These are phyloP conservation scores for Scleroderma citrinum DNA, from an alignment of 768 basidiomycete species.

Conservation along the genomic window DNA sequence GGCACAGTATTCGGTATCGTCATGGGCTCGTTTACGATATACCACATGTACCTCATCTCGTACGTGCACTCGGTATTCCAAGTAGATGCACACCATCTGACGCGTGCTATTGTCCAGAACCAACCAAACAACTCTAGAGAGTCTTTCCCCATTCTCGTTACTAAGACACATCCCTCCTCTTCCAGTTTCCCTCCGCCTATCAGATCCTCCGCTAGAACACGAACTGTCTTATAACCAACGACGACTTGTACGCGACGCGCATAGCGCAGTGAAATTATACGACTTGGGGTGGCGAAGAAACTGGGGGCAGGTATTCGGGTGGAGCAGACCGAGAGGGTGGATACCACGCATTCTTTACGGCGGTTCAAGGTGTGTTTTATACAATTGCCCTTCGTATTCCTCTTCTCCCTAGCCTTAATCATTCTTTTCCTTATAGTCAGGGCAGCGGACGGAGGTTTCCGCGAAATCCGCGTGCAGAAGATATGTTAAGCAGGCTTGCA, in stretches of 20 bases:
- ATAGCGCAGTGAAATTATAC: constrained; percentile 56
- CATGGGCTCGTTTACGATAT: constrained; percentile 69
- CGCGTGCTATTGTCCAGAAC: constrained; percentile 39
- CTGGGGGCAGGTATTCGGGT: constrained; percentile 64
- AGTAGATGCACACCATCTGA: background rate
- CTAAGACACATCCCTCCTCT: constrained; percentile 65
- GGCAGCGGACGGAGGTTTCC: constrained; percentile 69
- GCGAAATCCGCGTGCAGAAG: constrained; percentile 61
- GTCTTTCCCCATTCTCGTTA: constrained; percentile 68
- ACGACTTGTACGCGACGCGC: constrained; percentile 56
- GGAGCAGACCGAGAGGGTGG: constrained; percentile 47
- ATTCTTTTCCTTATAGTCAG: constrained; percentile 30
- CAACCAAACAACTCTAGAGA: constrained; percentile 83
- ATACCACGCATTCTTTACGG: constrained; percentile 50
- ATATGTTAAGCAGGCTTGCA: constrained; percentile 61
- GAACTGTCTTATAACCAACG: constrained; percentile 65
- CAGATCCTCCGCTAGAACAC: constrained; percentile 66
- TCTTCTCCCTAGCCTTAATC: background rate
- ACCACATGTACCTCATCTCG: constrained; percentile 74
- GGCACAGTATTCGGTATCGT: constrained; percentile 57
- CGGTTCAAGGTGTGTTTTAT: constrained; percentile 53
- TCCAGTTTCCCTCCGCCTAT: constrained; percentile 43
- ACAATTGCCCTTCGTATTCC: background rate
- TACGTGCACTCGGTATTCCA: constrained; percentile 31
- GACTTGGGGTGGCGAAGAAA: constrained; percentile 72